These are phyloP conservation scores for Tolypocladium paradoxum DNA, from an alignment of 2,329 filamentous ascomycete genomes.

Conservation along the genomic window DNA sequence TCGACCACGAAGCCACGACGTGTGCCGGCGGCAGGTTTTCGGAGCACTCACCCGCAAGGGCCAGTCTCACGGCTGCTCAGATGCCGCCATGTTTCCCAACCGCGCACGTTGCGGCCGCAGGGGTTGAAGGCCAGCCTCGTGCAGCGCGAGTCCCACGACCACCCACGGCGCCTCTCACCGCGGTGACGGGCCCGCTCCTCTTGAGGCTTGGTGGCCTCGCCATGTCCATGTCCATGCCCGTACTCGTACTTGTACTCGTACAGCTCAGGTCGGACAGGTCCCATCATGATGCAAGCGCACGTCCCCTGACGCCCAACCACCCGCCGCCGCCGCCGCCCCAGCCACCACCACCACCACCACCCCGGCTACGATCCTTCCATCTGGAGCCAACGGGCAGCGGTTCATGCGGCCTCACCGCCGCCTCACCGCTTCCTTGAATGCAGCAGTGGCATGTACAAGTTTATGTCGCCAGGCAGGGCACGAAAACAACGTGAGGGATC, in stretches of 20 bases:
- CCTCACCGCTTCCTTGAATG: constrained; percentile 2
- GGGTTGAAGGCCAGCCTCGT: neutral
- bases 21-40: too few species aligned
- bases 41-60: too few species aligned
- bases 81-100: neutral
- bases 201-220: neutral
- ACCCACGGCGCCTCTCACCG: neutral
- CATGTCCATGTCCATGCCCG: neutral
- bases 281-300: neutral
- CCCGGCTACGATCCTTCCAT: neutral
- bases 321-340: too few species aligned
- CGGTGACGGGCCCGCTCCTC: neutral
- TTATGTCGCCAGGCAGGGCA: too few species aligned
- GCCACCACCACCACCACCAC: neutral
- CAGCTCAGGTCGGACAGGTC: neutral
- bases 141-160: neutral
- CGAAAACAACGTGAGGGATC: neutral
- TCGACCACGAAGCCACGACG: neutral
- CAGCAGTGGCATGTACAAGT: neutral
- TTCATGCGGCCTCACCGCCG: constrained; percentile 4
- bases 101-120: neutral
- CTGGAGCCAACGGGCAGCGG: neutral
- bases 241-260: neutral
- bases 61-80: too few species aligned
- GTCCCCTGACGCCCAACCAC: too few species aligned